These are phyloP conservation scores for Fusarium nelsonii DNA, from an alignment of 2,329 filamentous ascomycete species.

Conservation along the genomic window DNA sequence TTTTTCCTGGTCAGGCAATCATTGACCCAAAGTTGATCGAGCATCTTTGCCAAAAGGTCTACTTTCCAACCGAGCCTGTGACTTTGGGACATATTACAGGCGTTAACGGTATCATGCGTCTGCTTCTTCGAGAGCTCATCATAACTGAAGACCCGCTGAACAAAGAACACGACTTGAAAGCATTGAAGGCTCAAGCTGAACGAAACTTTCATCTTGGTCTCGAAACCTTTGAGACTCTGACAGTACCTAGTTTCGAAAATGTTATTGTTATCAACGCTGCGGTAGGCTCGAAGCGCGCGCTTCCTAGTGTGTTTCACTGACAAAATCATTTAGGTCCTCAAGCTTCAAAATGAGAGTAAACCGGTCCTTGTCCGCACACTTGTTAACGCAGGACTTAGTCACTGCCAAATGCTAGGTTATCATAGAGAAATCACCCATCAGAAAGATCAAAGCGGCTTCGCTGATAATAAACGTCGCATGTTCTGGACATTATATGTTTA, in stretches of 20 bases:
- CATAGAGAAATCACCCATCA: slow-evolving; percentile 35
- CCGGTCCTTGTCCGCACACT: slow-evolving; percentile 29
- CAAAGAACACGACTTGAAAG: slow-evolving; percentile 25
- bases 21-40: slow-evolving; percentile 27
- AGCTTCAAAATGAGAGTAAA: slow-evolving; percentile 26
- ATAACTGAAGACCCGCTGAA: slow-evolving; percentile 19
- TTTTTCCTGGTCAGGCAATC: slow-evolving; percentile 30
- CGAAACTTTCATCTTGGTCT: slow-evolving; percentile 33
- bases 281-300: background rate
- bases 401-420: slow-evolving; percentile 41
- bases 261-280: slow-evolving; percentile 25
- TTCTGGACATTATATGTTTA: slow-evolving; percentile 40
- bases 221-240: slow-evolving; percentile 35
- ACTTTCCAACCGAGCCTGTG: slow-evolving; percentile 37
- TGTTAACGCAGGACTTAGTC: slow-evolving; percentile 22
- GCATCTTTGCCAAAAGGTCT: slow-evolving; percentile 33
- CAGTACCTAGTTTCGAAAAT: slow-evolving; percentile 39
- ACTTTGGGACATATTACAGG: slow-evolving; percentile 29
- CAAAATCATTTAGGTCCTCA: slow-evolving; percentile 12
- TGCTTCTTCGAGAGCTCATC: slow-evolving; percentile 25
- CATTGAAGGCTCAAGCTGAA: slow-evolving; percentile 17
- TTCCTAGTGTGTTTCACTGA: accelerated
- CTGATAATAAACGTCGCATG: slow-evolving; percentile 23
- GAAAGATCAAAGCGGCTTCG: slow-evolving; percentile 15
- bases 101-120: slow-evolving; percentile 31